Evolutionary conservation across 768 basidiomycete species (phyloP).

Genomic region (Tulasnella sp.): DNA sequence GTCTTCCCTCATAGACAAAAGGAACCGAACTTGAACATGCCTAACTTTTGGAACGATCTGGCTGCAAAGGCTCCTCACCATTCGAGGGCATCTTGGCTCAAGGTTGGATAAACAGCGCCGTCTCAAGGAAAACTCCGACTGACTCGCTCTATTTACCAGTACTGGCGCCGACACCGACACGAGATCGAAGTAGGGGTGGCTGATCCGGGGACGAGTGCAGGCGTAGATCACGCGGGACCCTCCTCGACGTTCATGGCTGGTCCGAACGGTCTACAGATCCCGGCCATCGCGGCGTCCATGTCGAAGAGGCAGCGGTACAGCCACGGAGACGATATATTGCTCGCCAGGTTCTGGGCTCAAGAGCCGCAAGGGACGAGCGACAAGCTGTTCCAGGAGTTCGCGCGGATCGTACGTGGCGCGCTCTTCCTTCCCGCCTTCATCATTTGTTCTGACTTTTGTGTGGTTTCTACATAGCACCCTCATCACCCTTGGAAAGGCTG

Average conservation of each 20-base stretch:
- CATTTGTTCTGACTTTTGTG: background rate
- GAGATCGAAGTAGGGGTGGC: conserved; percentile 48
- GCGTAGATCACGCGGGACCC: background rate
- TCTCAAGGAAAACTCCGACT: background rate
- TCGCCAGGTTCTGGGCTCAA: conserved; percentile 60
- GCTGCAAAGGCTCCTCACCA: conserved; percentile 77
- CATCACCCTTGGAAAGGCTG: conserved; percentile 93
- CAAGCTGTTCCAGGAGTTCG: conserved; percentile 75
- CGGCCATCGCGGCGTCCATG: conserved; percentile 40
- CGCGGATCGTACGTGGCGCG: conserved; percentile 36
- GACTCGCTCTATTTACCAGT: conserved; percentile 23
- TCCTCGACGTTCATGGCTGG: background rate
- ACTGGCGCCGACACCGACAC: conserved; percentile 79
- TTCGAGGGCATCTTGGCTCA: conserved; percentile 90
- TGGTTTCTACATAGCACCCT: conserved; percentile 53
- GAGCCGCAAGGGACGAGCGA: conserved; percentile 75
- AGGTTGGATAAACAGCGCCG: conserved; percentile 22
- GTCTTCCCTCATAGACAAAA: background rate
- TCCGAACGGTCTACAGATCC: conserved; percentile 34
- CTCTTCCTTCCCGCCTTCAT: background rate
- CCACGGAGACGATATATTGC: conserved; percentile 61
- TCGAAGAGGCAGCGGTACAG: conserved; percentile 87
- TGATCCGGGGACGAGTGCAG: background rate
- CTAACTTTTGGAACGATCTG: conserved; percentile 69
- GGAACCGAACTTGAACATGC: conserved; percentile 44